These are phyloP conservation scores for Amborella trichopoda DNA, from an alignment of 164 flowering plant species.

Conservation along the genomic window DNA sequence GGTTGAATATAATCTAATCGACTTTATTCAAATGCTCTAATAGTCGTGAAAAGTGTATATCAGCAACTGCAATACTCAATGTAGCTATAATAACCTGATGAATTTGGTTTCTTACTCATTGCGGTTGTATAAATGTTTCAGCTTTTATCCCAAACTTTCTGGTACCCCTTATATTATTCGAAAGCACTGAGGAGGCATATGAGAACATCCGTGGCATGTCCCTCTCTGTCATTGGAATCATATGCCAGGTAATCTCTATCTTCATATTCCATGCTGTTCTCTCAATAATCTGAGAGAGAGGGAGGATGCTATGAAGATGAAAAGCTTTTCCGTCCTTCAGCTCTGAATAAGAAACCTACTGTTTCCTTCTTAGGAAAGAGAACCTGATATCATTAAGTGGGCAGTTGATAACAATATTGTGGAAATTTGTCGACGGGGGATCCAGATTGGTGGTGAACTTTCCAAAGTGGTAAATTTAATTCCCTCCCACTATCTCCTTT, in stretches of 20 bases:
- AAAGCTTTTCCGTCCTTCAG: too few relatives aligned
- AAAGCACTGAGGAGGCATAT: slow-evolving; percentile 17
- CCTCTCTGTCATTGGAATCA: slow-evolving; percentile 31
- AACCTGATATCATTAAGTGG: slow-evolving; percentile 26
- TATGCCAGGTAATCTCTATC: slow-evolving; percentile 28
- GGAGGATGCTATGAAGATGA: too few relatives aligned
- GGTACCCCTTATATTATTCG: slow-evolving; percentile 20
- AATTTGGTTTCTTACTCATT: not conserved
- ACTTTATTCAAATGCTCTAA: too few relatives aligned
- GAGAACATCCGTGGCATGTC: slow-evolving; percentile 29
- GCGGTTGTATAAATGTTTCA: slow-evolving; percentile 7
- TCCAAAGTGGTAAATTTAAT: slow-evolving; percentile 27
- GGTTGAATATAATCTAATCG: not conserved
- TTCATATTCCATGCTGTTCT: too few relatives aligned
- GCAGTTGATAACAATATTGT: slow-evolving; percentile 23
- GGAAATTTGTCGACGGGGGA: slow-evolving; percentile 15
- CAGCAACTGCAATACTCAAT: not conserved
- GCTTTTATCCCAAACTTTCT: slow-evolving; percentile 26
- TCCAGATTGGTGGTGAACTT: slow-evolving; percentile 26
- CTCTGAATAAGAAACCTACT: not conserved
- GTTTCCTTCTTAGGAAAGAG: slow-evolving; percentile 21
- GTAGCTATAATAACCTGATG: not conserved
- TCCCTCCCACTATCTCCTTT: too few relatives aligned
- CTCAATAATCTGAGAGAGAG: too few relatives aligned
- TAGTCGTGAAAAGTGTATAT: not conserved